These are phyloP conservation scores for Forsythia suspensa DNA, from an alignment of 257 asterid species.

Conservation along the genomic window DNA sequence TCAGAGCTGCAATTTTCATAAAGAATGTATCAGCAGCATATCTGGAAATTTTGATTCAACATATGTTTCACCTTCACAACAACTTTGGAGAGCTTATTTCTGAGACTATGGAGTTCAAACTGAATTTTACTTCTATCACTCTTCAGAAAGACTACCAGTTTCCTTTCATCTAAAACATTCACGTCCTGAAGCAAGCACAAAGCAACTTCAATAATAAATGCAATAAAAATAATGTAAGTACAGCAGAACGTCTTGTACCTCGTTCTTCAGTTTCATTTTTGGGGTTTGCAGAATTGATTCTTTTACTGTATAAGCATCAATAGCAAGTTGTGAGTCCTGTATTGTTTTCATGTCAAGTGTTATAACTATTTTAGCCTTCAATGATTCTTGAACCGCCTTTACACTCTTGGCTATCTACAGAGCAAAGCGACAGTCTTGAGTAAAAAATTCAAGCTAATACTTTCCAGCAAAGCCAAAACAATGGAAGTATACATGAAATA, in stretches of 20 bases:
- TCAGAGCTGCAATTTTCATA: neutral
- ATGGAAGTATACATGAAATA: neutral
- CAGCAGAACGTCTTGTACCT: constrained; percentile 33
- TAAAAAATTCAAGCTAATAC: constrained; percentile 4
- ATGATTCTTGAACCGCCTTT: constrained; percentile 65
- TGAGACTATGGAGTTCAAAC: constrained; percentile 63
- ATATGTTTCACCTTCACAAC: constrained; percentile 72
- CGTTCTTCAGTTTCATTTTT: constrained; percentile 67
- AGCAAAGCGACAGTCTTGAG: constrained; percentile 22
- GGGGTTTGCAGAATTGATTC: constrained; percentile 64
- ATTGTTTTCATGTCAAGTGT: constrained; percentile 73
- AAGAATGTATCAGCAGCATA: neutral
- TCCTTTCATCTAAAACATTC: constrained; percentile 46
- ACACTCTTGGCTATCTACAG: constrained; percentile 79
- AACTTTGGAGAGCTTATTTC: constrained; percentile 65
- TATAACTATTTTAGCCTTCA: constrained; percentile 60
- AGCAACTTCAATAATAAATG: neutral
- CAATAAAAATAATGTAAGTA: constrained; percentile 2
- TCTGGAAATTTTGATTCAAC: constrained; percentile 14
- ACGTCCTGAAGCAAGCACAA: constrained; percentile 55
- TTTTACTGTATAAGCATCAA: constrained; percentile 70
- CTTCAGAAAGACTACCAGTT: constrained; percentile 60
- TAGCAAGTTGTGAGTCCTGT: constrained; percentile 54
- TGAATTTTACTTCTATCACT: constrained; percentile 57
- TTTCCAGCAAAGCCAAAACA: constrained; percentile 9